phyloP scores from a whole-genome alignment of 352 stramenopile genomes.

The Phytopythium vexans region DNA sequence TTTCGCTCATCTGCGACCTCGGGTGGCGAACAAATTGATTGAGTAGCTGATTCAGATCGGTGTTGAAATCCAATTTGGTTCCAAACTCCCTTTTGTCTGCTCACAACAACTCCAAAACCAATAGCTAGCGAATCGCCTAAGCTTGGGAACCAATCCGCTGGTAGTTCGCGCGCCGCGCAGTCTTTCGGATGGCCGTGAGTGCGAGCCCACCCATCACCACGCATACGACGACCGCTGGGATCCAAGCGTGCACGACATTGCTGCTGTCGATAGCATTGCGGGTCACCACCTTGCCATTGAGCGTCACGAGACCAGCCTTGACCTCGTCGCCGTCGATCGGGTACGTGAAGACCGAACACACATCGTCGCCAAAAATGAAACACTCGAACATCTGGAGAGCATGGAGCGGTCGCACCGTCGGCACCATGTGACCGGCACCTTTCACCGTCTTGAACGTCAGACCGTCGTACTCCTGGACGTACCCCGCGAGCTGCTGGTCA shows the following conservation, averaged over 20 bases:
- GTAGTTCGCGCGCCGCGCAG: slow-evolving; percentile 39
- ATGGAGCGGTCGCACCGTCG: slow-evolving; percentile 65
- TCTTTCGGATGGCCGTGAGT: slow-evolving; percentile 35
- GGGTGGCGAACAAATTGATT: too few relatives aligned
- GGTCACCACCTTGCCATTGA: slow-evolving; percentile 2
- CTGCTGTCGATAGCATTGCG: neutral
- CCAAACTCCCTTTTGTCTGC: too few relatives aligned
- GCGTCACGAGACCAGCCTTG: slow-evolving; percentile 24
- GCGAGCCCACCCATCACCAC: slow-evolving; percentile 27
- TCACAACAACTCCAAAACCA: too few relatives aligned
- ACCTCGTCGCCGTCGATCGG: slow-evolving; percentile 66
- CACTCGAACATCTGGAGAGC: slow-evolving; percentile 79
- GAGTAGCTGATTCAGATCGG: too few relatives aligned
- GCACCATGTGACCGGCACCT: slow-evolving; percentile 90
- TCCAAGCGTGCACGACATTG: slow-evolving; percentile 11
- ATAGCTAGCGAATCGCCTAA: too few relatives aligned
- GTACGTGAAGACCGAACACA: slow-evolving; percentile 58
- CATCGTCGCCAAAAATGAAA: slow-evolving; percentile 67
- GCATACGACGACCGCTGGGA: slow-evolving; percentile 19
- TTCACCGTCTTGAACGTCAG: slow-evolving; percentile 91
- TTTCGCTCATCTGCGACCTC: slow-evolving; percentile 76
- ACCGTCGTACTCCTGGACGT: slow-evolving; percentile 84
- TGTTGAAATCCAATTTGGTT: too few relatives aligned
- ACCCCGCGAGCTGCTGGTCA: slow-evolving; percentile 82
- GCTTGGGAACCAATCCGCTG: too few relatives aligned